Conservation (phyloP, 805 yeast species). For the Candida suzukii region DNA sequence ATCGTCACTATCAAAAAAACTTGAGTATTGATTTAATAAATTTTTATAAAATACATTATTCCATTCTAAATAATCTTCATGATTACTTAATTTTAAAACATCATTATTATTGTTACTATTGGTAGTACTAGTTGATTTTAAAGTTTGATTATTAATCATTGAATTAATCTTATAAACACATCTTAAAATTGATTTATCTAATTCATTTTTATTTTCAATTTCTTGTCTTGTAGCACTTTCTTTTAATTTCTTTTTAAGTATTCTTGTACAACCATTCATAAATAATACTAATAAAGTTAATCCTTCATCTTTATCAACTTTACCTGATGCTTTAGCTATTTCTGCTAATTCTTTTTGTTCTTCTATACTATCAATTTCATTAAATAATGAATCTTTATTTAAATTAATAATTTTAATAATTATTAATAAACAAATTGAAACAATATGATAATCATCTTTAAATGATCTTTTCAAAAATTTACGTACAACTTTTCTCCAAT, state of each 20-base stretch:
- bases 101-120: neutral
- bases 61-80: conserved; percentile 17
- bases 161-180: conserved; percentile 19
- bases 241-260: conserved; percentile 41
- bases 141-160: conserved; percentile 13
- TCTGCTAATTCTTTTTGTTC: conserved; percentile 4
- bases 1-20: conserved; percentile 15
- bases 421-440: conserved; percentile 44
- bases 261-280: conserved; percentile 31
- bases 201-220: conserved; percentile 47
- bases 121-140: conserved; percentile 1
- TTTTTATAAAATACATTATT: conserved; percentile 8
- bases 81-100: conserved; percentile 2
- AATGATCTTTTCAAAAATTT: conserved; percentile 43
- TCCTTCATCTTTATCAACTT: neutral
- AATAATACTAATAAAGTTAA: conserved; percentile 13
- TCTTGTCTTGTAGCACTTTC: conserved; percentile 66
- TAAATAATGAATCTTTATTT: conserved; percentile 9
- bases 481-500: conserved; percentile 23
- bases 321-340: conserved; percentile 8
- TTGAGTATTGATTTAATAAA: conserved; percentile 13
- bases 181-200: conserved; percentile 23
- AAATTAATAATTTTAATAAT: conserved; percentile 30
- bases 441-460: conserved; percentile 55
- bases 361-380: neutral